Base-by-base conservation (phyloP, 768 basidiomycete species). In the Termitomyces sp. region DNA sequence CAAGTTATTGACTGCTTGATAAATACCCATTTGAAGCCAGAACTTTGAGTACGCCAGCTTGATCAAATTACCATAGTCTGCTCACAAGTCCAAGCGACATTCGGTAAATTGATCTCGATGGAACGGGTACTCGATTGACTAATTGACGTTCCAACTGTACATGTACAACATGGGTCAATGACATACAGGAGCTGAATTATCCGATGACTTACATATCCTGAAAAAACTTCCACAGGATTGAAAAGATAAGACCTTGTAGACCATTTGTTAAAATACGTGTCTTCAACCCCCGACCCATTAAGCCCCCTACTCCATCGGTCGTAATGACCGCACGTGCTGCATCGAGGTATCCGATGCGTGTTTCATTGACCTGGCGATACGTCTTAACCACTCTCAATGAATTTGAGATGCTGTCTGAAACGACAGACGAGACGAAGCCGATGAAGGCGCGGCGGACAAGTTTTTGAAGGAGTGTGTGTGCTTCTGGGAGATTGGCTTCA, bases 361-460 rank as follows among this genome's bases (percentile, higher is more conserved):
- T 83, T 59, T 88, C 86, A 67, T 94, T 84, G 33, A 95, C 93
- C 69, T 98, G 96, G 16, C 95, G 77, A 72, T 97, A 98, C 0
- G 96, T 98, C 80, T 98, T 98, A 67, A 98, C 73, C 2, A 98
- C 95, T 20, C 93, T 83, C 1, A 98, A 75, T 5, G 88, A 92
- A 74, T 98, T 98, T 45, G 89, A 92, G 43, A 89, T 67, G 2
- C 86, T 89, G 67, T 98, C 96, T 11, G 92, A 94, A 2, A 86
- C 77, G 53, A 97, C 77, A 5, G 92, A 92, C 1, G 94, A 92
- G 32, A 74, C 78, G 70, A 98, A 98, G 1, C 94, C 96, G 61
- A 98, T 97, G 69, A 94, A 82, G 0, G 94, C 94, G 46, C 92
- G 88, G 18, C 96, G 86, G 2, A 74, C 59, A 35, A 97, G 83